These are phyloP conservation scores for Musa acuminata DNA, from an alignment of 176 grass and related monocot species.

Conservation along the genomic window DNA sequence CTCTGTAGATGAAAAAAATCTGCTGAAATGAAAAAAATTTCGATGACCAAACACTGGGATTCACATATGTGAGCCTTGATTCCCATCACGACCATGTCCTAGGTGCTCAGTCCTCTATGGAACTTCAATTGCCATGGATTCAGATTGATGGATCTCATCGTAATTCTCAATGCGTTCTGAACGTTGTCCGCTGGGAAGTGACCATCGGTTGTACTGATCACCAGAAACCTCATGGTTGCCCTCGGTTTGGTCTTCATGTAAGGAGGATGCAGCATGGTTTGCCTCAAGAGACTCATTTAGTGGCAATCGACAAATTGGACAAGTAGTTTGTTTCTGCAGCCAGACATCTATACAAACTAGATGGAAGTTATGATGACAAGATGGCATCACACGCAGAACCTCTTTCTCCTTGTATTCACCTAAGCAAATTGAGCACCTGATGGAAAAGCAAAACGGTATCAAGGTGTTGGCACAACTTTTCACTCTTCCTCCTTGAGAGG, in stretches of 20 bases:
- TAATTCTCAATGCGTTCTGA: conserved; percentile 33
- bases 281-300: conserved; percentile 42
- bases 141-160: conserved; percentile 33
- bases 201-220: conserved; percentile 43
- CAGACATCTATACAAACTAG: conserved; percentile 81
- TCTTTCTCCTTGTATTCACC: conserved; percentile 87
- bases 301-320: conserved; percentile 80
- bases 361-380: conserved; percentile 76
- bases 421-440: conserved; percentile 93
- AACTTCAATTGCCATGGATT: conserved; percentile 41
- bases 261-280: conserved; percentile 36
- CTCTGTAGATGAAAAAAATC: too few relatives aligned
- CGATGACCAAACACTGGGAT: too few relatives aligned
- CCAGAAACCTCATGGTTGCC: conserved; percentile 27
- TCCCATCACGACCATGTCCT: neutral
- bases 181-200: conserved; percentile 41
- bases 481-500: neutral
- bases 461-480: neutral
- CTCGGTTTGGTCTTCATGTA: conserved; percentile 24
- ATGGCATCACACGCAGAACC: conserved; percentile 76
- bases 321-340: conserved; percentile 79
- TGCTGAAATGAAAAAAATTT: too few relatives aligned
- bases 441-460: conserved; percentile 3
- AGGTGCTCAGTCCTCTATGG: conserved; percentile 2
- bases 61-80: too few relatives aligned